A percentile compares a stretch with the other conserved stretches of the same genome.
These are phyloP conservation scores for Plasmodium billcollinsi DNA, from an alignment of 169 alveolate genomes.

Conservation along the genomic window DNA sequence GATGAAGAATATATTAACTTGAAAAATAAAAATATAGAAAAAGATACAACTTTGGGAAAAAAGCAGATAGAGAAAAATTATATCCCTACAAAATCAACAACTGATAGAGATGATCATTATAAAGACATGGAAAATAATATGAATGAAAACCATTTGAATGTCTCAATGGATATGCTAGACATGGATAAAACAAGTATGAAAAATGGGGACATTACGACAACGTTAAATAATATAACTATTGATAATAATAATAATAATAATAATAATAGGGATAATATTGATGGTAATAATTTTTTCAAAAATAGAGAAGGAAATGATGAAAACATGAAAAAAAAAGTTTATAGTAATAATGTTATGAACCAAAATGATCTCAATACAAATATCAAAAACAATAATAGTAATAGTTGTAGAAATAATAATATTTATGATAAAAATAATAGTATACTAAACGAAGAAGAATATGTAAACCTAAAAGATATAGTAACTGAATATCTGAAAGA, in stretches of 20 bases:
- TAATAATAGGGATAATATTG: background rate
- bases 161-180: too few relatives aligned
- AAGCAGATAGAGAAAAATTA: background rate
- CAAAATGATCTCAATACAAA: conserved; percentile 1
- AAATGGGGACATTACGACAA: conserved; percentile 3
- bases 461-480: conserved; percentile 54
- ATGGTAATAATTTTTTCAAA: background rate
- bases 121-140: background rate
- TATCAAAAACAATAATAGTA: background rate
- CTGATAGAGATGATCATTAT: background rate
- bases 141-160: background rate
- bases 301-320: background rate
- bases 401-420: background rate
- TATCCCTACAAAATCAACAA: background rate
- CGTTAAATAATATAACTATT: background rate
- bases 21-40: background rate
- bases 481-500: conserved; percentile 57
- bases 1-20: conserved; percentile 10
- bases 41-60: background rate
- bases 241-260: background rate
- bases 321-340: background rate
- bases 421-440: background rate
- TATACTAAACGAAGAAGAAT: conserved; percentile 10
- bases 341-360: background rate
- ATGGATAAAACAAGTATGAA: background rate